phyloP scores from a whole-genome alignment of 352 stramenopile species.

The Pythium pyrilobum region DNA sequence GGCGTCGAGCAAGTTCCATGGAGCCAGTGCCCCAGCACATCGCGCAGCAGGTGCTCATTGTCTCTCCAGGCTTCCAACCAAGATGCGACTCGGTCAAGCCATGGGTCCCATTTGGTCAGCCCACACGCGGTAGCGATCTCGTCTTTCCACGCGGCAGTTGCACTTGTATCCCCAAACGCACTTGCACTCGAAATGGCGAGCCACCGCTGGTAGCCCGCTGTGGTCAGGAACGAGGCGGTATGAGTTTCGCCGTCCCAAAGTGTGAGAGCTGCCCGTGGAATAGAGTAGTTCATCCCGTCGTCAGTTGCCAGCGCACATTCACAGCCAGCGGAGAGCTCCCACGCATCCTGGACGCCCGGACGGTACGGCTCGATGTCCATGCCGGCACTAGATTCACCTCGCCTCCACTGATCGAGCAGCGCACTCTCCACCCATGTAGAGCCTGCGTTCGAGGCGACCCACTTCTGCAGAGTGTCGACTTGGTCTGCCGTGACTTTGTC shows the following conservation, averaged over 20 bases:
- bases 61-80: constrained; percentile 49
- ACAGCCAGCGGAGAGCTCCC: constrained; percentile 47
- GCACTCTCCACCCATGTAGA: constrained; percentile 34
- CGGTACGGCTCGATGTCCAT: constrained; percentile 72
- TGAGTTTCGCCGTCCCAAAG: constrained; percentile 37
- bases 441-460: constrained; percentile 22
- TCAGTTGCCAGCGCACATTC: constrained; percentile 28
- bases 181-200: constrained; percentile 22
- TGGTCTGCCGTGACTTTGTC: constrained; percentile 24
- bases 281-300: constrained; percentile 31
- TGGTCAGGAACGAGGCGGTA: constrained; percentile 36
- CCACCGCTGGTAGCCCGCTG: constrained; percentile 39
- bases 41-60: constrained; percentile 48
- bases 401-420: constrained; percentile 64
- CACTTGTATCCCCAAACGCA: not conserved
- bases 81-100: constrained; percentile 49
- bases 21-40: constrained; percentile 65
- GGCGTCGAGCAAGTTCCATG: constrained; percentile 44
- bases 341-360: constrained; percentile 28
- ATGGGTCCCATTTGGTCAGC: constrained; percentile 33
- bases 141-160: constrained; percentile 2
- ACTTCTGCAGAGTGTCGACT: constrained; percentile 28
- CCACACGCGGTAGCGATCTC: constrained; percentile 23
- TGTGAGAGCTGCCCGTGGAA: constrained; percentile 34
- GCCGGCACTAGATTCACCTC: constrained; percentile 21